phyloP scores from a whole-genome alignment of 2,329 filamentous ascomycete species.

The Pseudopithomyces maydicus region DNA sequence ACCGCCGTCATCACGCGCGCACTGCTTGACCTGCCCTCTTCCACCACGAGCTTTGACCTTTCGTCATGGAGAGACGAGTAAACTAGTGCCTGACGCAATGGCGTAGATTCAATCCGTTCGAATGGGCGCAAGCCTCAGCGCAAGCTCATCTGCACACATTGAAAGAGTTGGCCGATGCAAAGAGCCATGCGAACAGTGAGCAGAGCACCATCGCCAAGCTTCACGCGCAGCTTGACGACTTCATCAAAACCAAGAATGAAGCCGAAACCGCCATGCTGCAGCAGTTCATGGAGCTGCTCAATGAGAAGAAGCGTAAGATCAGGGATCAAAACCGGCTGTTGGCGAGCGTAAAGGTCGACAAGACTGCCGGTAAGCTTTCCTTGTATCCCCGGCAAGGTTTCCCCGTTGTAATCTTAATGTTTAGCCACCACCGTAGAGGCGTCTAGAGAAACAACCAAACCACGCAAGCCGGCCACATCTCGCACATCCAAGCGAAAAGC shows the following conservation, averaged over 20 bases:
- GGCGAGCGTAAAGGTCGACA: slow-evolving; percentile 56
- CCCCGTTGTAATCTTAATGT: neutral
- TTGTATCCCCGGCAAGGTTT: neutral
- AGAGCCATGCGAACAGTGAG: slow-evolving; percentile 53
- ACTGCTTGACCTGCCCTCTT: neutral
- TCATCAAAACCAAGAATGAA: slow-evolving; percentile 68
- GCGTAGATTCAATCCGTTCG: slow-evolving; percentile 63
- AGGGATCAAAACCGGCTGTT: slow-evolving; percentile 72
- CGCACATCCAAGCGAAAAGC: slow-evolving; percentile 44
- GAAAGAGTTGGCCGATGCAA: slow-evolving; percentile 51
- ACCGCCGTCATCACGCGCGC: neutral
- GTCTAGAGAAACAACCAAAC: slow-evolving; percentile 27
- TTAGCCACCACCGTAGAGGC: slow-evolving; percentile 36
- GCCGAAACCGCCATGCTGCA: slow-evolving; percentile 70
- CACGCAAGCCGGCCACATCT: slow-evolving; percentile 39
- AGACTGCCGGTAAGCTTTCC: slow-evolving; percentile 30
- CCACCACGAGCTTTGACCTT: neutral
- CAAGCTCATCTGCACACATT: slow-evolving; percentile 54
- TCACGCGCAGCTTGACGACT: slow-evolving; percentile 67
- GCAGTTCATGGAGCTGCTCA: slow-evolving; percentile 73
- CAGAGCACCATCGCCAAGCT: slow-evolving; percentile 64
- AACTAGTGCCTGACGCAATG: neutral
- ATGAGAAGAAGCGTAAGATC: slow-evolving; percentile 82
- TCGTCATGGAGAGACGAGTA: neutral
- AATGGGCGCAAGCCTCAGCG: slow-evolving; percentile 70